A percentile compares a stretch with the other conserved stretches of the same genome.
Evolutionary conservation across 176 grass and related monocot genomes (phyloP).

Genomic region (Poa annua): DNA sequence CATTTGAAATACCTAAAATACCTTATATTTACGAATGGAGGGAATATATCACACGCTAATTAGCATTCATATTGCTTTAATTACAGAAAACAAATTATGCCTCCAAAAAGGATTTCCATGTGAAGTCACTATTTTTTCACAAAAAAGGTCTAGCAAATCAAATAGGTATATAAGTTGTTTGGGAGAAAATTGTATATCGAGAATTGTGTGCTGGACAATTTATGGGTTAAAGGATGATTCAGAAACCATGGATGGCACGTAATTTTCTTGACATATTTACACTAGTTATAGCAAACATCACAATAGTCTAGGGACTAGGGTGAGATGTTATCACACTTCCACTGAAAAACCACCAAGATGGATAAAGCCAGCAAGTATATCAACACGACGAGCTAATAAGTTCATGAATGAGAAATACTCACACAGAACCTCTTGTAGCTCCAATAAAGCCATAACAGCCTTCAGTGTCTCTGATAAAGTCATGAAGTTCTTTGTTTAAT

Average conservation of each 20-base stretch:
- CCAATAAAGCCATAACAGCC: slow-evolving; percentile 85
- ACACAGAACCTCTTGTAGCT: slow-evolving; percentile 79
- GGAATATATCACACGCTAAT: no score
- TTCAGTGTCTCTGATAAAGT: slow-evolving; percentile 70
- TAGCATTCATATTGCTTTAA: no score
- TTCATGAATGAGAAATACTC: slow-evolving; percentile 21
- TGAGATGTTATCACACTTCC: background rate
- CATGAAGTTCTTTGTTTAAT: slow-evolving; percentile 82
- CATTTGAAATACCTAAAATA: no score
- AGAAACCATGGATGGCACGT: background rate
- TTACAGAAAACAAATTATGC: no score
- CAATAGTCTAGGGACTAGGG: background rate
- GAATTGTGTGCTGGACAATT: background rate
- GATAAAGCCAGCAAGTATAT: background rate
- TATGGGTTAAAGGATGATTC: background rate
- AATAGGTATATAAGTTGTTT: background rate
- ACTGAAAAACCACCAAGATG: background rate
- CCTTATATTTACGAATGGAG: no score
- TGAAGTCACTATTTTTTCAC: background rate
- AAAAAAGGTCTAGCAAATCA: background rate
- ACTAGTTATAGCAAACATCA: no score
- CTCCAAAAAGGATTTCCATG: background rate
- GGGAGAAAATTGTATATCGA: background rate
- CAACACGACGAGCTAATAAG: background rate
- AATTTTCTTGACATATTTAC: slow-evolving; percentile 18